phyloP scores from a whole-genome alignment of 1,139 yeast species.

The Magnusiomyces clavatus region DNA sequence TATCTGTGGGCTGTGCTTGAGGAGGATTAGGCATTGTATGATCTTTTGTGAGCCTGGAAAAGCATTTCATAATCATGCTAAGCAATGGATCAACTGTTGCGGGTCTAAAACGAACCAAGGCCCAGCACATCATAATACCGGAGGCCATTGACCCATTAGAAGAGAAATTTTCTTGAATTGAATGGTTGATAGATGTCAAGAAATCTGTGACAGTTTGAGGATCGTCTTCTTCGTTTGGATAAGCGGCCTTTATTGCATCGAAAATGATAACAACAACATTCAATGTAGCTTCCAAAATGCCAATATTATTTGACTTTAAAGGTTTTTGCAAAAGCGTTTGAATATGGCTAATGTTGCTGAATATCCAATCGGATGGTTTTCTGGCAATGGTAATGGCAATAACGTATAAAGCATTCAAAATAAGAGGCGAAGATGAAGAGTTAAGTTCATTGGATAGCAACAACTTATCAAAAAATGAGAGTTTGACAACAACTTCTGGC shows the following conservation, averaged over 20 bases:
- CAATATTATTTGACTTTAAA: constrained; percentile 71
- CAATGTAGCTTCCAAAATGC: constrained; percentile 73
- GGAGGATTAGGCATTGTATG: constrained; percentile 42
- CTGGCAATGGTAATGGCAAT: constrained; percentile 78
- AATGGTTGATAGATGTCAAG: constrained; percentile 51
- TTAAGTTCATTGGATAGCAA: constrained; percentile 72
- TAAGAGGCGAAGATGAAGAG: constrained; percentile 52
- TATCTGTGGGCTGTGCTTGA: constrained; percentile 16
- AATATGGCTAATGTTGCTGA: constrained; percentile 57
- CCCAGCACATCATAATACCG: constrained; percentile 82
- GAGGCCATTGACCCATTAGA: constrained; percentile 82
- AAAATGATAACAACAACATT: constrained; percentile 62
- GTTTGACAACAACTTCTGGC: constrained; percentile 80
- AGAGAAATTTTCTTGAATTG: constrained; percentile 77
- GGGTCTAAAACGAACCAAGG: constrained; percentile 68
- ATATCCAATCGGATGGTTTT: constrained; percentile 69
- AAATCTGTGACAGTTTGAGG: constrained; percentile 55
- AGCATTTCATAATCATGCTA: constrained; percentile 74
- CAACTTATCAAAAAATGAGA: constrained; percentile 80
- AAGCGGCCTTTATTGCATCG: constrained; percentile 24
- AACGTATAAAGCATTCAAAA: constrained; percentile 87
- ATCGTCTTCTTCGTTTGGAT: constrained; percentile 43
- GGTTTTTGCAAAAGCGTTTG: constrained; percentile 76
- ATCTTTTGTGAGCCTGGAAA: constrained; percentile 83
- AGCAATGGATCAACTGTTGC: constrained; percentile 53